Conservation (phyloP, 164 flowering plant species). For the Cinnamomum micranthum region DNA sequence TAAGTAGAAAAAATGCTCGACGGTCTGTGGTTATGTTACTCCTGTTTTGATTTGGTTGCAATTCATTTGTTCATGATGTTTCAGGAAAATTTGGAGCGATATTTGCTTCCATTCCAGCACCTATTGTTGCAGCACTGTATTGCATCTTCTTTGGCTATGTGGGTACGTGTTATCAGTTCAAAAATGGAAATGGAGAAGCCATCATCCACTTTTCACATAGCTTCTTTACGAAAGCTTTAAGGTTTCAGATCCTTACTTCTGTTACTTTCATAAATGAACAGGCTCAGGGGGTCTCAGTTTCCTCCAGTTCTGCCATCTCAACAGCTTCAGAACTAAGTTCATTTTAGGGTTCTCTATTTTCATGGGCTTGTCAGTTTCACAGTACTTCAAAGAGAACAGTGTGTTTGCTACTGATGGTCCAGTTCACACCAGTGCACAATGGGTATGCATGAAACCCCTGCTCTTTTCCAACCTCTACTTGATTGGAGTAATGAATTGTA, state of each 20-base stretch:
- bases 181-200: neutral
- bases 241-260: neutral
- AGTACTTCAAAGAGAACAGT: conserved; percentile 89
- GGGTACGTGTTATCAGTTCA: conserved; percentile 46
- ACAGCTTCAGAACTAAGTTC: conserved; percentile 87
- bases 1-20: too few relatives aligned
- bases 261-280: conserved; percentile 18
- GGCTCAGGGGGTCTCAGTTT: conserved; percentile 85
- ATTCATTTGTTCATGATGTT: neutral
- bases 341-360: conserved; percentile 86
- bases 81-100: conserved; percentile 97
- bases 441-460: conserved; percentile 49
- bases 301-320: conserved; percentile 96
- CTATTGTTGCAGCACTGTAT: conserved; percentile 83
- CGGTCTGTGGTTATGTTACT: too few relatives aligned
- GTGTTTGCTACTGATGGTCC: conserved; percentile 77
- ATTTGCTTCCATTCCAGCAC: conserved; percentile 89
- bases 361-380: conserved; percentile 87
- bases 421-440: conserved; percentile 75
- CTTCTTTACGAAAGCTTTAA: neutral
- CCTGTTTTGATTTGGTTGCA: neutral
- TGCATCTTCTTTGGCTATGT: conserved; percentile 95
- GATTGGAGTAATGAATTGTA: too few relatives aligned
- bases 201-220: neutral
- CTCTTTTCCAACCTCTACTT: too few relatives aligned